phyloP scores from a whole-genome alignment of 78 protist genomes.

The Dictyostelium firmibasis region DNA sequence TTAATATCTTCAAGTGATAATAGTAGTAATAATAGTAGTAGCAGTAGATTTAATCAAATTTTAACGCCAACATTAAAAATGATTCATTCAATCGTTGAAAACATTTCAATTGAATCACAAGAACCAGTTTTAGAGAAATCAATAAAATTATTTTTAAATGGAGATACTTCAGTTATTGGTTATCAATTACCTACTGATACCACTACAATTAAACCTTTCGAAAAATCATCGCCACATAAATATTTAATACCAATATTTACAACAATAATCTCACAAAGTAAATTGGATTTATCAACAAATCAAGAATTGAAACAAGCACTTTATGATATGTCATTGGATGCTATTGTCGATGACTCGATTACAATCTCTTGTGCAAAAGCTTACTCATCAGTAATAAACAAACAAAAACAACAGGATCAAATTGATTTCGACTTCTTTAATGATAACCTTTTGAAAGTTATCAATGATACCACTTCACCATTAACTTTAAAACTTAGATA shows the following conservation, averaged over 20 bases:
- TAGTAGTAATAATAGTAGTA: neutral
- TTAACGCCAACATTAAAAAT: conserved; percentile 9
- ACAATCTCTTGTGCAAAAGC: conserved; percentile 27
- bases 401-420: neutral
- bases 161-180: neutral
- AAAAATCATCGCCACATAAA: neutral
- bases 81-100: conserved; percentile 41
- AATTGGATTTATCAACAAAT: conserved; percentile 23
- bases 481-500: neutral
- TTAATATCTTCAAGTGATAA: neutral
- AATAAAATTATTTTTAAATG: conserved; percentile 33
- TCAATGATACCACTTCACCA: neutral
- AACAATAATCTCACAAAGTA: conserved; percentile 26
- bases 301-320: neutral
- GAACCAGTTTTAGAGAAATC: neutral
- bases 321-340: neutral
- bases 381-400: conserved; percentile 25
- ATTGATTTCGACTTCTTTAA: neutral
- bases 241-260: conserved; percentile 54
- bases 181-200: neutral
- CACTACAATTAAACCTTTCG: conserved; percentile 17
- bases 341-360: neutral
- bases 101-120: neutral
- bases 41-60: neutral
- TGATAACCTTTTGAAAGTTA: neutral